Percentiles rank a stretch among this genome's conserved stretches.
Conservation (phyloP, 1,284 basidiomycete genomes). For the Ustilago xerochloae region DNA sequence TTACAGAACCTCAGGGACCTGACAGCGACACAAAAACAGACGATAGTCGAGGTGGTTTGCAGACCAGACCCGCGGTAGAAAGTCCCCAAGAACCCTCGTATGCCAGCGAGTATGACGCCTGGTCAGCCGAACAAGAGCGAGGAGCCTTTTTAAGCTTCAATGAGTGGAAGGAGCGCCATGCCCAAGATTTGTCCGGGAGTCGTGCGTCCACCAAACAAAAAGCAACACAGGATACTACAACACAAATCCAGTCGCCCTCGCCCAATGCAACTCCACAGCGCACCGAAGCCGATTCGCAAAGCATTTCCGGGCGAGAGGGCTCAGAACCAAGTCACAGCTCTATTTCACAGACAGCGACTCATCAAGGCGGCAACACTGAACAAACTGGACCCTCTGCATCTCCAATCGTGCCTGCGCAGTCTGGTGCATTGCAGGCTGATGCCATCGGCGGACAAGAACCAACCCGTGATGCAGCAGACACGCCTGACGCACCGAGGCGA, state of each 20-base stretch:
- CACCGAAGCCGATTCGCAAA: neutral
- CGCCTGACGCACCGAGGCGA: neutral
- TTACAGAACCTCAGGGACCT: neutral
- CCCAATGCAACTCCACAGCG: neutral
- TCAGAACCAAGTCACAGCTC: neutral
- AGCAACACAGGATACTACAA: neutral
- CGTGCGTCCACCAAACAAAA: neutral
- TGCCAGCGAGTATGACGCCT: conserved; percentile 41
- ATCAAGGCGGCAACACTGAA: neutral
- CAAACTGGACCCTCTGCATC: neutral
- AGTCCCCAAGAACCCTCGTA: neutral
- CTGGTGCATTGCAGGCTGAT: neutral
- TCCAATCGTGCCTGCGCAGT: neutral
- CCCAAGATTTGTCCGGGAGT: conserved; percentile 1
- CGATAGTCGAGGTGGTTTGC: neutral
- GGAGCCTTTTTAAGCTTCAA: conserved; percentile 44
- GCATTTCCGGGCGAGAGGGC: neutral
- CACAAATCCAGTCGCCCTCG: neutral
- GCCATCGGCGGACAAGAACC: neutral
- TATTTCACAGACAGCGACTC: neutral
- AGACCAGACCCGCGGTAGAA: too few relatives aligned
- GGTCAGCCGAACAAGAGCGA: conserved; percentile 46
- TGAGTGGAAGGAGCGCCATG: conserved; percentile 43
- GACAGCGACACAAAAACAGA: neutral
- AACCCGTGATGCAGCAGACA: too few relatives aligned